Base-by-base conservation (phyloP, 495 filamentous ascomycete genomes). In the Copromyces sp. region DNA sequence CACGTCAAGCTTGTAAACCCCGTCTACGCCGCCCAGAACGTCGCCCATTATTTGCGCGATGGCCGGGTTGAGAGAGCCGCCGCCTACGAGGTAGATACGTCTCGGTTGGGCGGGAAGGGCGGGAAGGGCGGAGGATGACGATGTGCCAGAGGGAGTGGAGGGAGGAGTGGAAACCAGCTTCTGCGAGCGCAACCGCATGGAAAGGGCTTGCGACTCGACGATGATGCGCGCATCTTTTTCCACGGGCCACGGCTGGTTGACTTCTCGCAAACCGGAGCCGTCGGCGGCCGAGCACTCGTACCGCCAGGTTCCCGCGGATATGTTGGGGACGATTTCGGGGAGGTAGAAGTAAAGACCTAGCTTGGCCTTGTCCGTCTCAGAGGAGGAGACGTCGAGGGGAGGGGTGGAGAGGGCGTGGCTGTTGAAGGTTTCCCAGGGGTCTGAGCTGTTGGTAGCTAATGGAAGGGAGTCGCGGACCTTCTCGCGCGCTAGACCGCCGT, bases 251-350 rank as follows among this genome's bases (percentile, higher is more conserved):
- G 80, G 81, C 2, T 80, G 73, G 12, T 74, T 72, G 0, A 82
- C 82, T 74, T 89, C 85, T 3, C 80, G 72, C 8, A 93, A 82
- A 17, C 75, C 78, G 29, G 74, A 81, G 39, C 86, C 85, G 73
- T 87, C 82, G 17, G 71, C 45, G 4, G 84, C 78, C 71, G 87
- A 76, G 82, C 90, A 94, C 35, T 84, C 87, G 84, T 90, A 97
- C 14, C 92, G 89, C 92, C 93, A 98, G 65, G 90, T 93, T 8
- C 95, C 95, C 4, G 90, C 87, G 24, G 80, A 84, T 70, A 96
- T 86, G 80, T 97, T 97, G 7, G 95, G 95, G 6, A 99, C 94
- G 78, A 97, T 99, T 80, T 99, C 95, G 0, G 93, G 94, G 7
- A 94, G 89, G 12, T 94, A 93, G 84, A 99, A 99, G 86, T 93